Base-by-base conservation (phyloP, 2,329 filamentous ascomycete genomes). In the Aspergillus sp. region DNA sequence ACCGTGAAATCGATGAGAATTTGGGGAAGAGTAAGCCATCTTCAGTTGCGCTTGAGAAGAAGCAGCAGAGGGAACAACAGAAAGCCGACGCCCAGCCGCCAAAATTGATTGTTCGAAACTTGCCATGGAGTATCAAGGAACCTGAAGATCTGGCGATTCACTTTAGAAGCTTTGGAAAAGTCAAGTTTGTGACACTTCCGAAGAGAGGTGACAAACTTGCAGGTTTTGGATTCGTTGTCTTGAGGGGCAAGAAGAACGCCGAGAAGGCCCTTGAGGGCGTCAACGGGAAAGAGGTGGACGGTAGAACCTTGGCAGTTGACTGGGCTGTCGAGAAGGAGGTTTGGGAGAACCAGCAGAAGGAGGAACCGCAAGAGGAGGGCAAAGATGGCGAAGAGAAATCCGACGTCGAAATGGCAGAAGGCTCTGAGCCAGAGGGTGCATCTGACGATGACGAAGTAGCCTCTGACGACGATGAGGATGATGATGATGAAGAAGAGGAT, bases 111-210 rank as follows among this genome's bases (percentile, higher is more conserved):
- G 82, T 98, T 39, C 83, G 93, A 60, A 98, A 98, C 65, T 65
- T 98, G 60, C 91, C 93, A 1, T 98, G 93, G 93, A 95, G 85
- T 55, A 85, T 98, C 62, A 95, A 95, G 69, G 85, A 82, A 7
- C 77, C 87, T 0, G 86, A 94, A 29, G 85, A 97, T 60, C 72
- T 98, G 46, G 75, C 81, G 5, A 77, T 81, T 44, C 73, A 95
- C 5, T 98, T 98, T 68, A 74, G 81, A 59, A 90, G 85, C 60
- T 96, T 86, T 62, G 93, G 93, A 48, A 95, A 96, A 66, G 82
- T 98, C 60, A 95, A 91, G 67, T 86, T 85, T 65, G 83, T 86
- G 32, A 88, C 88, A 55, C 72, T 98, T 41, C 94, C 94, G 1
- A 88, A 88, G 58, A 79, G 83, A 55, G 86, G 85, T 13, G 76